Conservation (phyloP, 257 asterid species). For the Solanum arcanum region DNA sequence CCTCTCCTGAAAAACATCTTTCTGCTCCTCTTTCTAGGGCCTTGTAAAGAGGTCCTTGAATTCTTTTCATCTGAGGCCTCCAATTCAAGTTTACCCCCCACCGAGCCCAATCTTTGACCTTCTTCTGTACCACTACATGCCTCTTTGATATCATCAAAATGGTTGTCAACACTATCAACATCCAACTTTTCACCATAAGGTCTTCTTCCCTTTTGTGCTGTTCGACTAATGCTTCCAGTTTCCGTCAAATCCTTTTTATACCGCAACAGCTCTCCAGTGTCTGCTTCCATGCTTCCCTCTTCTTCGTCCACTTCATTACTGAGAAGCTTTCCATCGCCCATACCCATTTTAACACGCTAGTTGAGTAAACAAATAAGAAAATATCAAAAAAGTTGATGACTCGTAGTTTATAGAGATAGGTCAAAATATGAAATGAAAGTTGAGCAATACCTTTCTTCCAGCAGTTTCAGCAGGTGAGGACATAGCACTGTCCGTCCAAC, state of each 20-base stretch:
- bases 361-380: not conserved
- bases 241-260: slow-evolving; percentile 26
- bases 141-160: slow-evolving; percentile 61
- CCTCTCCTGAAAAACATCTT: slow-evolving; percentile 61
- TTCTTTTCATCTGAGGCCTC: slow-evolving; percentile 25
- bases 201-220: slow-evolving; percentile 26
- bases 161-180: slow-evolving; percentile 30
- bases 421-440: not conserved
- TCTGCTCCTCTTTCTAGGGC: slow-evolving; percentile 57
- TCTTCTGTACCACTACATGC: slow-evolving; percentile 75
- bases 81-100: slow-evolving; percentile 25
- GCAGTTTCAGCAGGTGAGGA: slow-evolving; percentile 61
- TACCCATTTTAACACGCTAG: slow-evolving; percentile 26
- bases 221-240: slow-evolving; percentile 17
- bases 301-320: slow-evolving; percentile 65
- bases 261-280: slow-evolving; percentile 45
- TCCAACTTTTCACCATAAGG: slow-evolving; percentile 29
- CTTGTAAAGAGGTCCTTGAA: slow-evolving; percentile 29
- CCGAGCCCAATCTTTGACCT: slow-evolving; percentile 38
- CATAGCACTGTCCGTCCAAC: slow-evolving; percentile 58
- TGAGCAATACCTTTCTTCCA: slow-evolving; percentile 49
- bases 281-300: slow-evolving; percentile 73
- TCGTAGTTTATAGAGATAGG: not conserved
- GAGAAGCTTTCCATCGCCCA: slow-evolving; percentile 24
- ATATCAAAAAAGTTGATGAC: not conserved